Evolutionary conservation across 2,329 filamentous ascomycete genomes (phyloP), one percentile per base, ranked within the genome.

Genomic region (Colletotrichum eleusines): DNA sequence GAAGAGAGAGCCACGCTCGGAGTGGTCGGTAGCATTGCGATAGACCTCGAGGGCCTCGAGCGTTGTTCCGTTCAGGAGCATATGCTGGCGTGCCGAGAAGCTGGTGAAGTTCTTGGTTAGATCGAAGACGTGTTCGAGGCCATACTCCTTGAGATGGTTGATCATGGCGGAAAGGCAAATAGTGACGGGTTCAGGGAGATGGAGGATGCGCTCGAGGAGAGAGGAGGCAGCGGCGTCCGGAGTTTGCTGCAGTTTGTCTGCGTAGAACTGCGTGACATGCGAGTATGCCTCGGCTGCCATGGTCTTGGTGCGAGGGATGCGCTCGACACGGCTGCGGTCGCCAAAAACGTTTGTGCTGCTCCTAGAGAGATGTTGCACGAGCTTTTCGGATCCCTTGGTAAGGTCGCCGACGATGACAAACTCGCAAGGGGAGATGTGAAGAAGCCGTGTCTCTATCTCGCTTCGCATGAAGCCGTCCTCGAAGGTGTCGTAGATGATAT

Each of bases 91-190:
- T 9, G 95, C 94, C 75, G 93, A 97, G 82, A 99, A 99, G 2
- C 94, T 94, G 75, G 97, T 92, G 77, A 99, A 99, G 82, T 98
- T 97, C 76, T 97, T 97, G 1, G 96, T 98, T 53, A 99, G 84
- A 76, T 97, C 92, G 76, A 99, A 97, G 63, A 99, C 94, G 83
- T 98, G 94, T 80, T 98, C 92, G 26, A 99, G 86, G 0, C 94
- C 94, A 78, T 98, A 99, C 74, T 97, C 95, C 23, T 90, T 91
- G 75, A 99, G 85, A 77, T 99, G 95, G 1, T 88, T 93, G 75
- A 99, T 98, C 95, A 99, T 98, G 14, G 95, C 93, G 5, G 96
- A 98, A 18, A 99, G 86, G 80, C 96, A 99, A 50, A 97, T 90
- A 0, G 92, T 97, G 46, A 97, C 94, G 53, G 92, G 87, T 76